A percentile compares a stretch with the other conserved stretches of the same genome.
These are phyloP conservation scores for Solanum peruvianum DNA, from an alignment of 257 asterid species.

Conservation along the genomic window DNA sequence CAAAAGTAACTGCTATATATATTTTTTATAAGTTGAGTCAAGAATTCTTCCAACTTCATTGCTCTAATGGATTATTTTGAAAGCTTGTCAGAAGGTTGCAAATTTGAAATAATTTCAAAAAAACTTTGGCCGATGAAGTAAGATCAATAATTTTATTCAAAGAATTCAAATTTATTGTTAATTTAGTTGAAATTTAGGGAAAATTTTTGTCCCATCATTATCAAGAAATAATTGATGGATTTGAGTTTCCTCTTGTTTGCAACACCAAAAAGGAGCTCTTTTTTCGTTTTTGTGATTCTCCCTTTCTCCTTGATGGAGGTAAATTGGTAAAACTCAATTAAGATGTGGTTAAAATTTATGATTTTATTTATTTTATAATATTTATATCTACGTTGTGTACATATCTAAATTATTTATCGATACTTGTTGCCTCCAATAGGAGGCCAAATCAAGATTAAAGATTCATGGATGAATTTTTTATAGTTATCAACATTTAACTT, in stretches of 20 bases:
- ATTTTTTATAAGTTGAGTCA: neutral
- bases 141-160: neutral
- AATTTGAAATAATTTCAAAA: neutral
- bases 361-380: neutral
- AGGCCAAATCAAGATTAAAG: neutral
- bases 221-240: neutral
- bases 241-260: neutral
- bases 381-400: neutral
- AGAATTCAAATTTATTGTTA: constrained; percentile 6
- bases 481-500: too few species aligned
- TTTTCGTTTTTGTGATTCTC: neutral
- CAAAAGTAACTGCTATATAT: neutral
- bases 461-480: neutral
- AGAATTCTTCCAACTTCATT: neutral
- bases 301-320: neutral
- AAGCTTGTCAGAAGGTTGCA: neutral
- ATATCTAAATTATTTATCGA: neutral
- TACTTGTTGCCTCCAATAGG: neutral
- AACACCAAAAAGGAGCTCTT: too few species aligned
- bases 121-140: neutral
- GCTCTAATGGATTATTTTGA: neutral
- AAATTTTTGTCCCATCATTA: neutral
- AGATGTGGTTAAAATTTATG: neutral
- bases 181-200: constrained; percentile 22
- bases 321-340: too few species aligned